Percentiles rank a stretch among this genome's conserved stretches.
These are phyloP conservation scores for Brasenia schreberi DNA, from an alignment of 164 flowering plant species.

Conservation along the genomic window DNA sequence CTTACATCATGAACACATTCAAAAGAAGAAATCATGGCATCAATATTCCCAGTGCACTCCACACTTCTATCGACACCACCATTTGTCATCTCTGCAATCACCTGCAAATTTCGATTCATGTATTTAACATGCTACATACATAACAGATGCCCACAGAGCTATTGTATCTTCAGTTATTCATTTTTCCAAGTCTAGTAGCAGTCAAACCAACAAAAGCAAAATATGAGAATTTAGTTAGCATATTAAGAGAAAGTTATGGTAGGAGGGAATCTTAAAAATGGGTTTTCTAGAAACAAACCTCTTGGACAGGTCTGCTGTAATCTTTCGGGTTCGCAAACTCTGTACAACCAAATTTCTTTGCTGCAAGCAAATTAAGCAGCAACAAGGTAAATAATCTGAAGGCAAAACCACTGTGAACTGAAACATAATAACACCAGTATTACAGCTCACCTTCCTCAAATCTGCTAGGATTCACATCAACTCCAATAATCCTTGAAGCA, in stretches of 20 bases:
- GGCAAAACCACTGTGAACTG: neutral
- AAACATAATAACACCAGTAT: neutral
- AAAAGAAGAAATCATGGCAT: slow-evolving; percentile 30
- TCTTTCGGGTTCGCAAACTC: slow-evolving; percentile 32
- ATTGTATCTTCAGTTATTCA: neutral
- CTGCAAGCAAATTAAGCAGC: slow-evolving; percentile 9
- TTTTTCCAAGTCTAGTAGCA: neutral
- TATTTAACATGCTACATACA: no score
- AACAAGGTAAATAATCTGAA: slow-evolving; percentile 23
- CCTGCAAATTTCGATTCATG: neutral
- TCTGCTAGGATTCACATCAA: slow-evolving; percentile 18
- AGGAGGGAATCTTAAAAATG: neutral
- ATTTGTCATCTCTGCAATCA: slow-evolving; percentile 1
- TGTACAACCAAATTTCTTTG: slow-evolving; percentile 38
- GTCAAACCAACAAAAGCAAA: neutral
- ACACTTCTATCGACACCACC: slow-evolving; percentile 22
- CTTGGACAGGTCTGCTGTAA: slow-evolving; percentile 30
- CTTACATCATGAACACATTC: slow-evolving; percentile 35
- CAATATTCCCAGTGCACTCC: slow-evolving; percentile 22
- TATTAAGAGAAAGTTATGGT: neutral
- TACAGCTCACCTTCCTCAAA: slow-evolving; percentile 28
- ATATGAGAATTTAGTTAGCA: neutral
- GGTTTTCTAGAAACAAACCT: slow-evolving; percentile 13
- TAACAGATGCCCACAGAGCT: neutral
- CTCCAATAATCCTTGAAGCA: slow-evolving; percentile 2